Conservation (phyloP, 83 land plant genomes). For the Isoetes engelmannii region DNA sequence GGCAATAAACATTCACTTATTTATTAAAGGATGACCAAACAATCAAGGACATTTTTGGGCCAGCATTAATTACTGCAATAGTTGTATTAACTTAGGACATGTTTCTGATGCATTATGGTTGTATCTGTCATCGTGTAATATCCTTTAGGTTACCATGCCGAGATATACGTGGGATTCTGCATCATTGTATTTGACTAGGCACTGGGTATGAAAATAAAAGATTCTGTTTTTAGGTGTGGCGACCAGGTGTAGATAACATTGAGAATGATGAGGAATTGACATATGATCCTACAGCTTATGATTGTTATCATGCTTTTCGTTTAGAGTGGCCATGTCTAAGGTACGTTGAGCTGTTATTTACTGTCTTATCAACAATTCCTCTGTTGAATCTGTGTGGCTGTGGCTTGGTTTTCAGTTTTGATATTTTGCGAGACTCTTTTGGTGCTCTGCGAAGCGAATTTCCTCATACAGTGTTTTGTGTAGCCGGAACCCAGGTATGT, state of each 20-base stretch:
- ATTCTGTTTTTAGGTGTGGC: slow-evolving; percentile 56
- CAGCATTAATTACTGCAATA: no score
- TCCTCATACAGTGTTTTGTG: slow-evolving; percentile 71
- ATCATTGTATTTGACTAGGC: no score
- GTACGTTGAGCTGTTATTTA: slow-evolving; percentile 18
- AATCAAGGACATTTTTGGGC: no score
- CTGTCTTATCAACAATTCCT: slow-evolving; percentile 3
- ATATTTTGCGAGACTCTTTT: slow-evolving; percentile 63
- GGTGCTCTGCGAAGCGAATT: slow-evolving; percentile 73
- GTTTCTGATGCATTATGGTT: no score
- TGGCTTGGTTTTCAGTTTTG: slow-evolving; percentile 51
- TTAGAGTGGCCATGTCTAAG: slow-evolving; percentile 97
- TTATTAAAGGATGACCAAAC: no score
- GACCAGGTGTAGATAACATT: slow-evolving; percentile 78
- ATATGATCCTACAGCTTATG: slow-evolving; percentile 88
- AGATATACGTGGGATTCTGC: no score
- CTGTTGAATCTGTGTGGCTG: not conserved
- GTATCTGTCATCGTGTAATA: no score
- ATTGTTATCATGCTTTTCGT: slow-evolving; percentile 74
- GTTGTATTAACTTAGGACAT: no score
- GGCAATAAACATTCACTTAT: no score
- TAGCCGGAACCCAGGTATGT: slow-evolving; percentile 87
- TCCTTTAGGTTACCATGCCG: no score
- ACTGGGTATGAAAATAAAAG: no score
- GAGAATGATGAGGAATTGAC: slow-evolving; percentile 85